Conservation (phyloP, 2,329 filamentous ascomycete species). For the Blastomyces silverae region DNA sequence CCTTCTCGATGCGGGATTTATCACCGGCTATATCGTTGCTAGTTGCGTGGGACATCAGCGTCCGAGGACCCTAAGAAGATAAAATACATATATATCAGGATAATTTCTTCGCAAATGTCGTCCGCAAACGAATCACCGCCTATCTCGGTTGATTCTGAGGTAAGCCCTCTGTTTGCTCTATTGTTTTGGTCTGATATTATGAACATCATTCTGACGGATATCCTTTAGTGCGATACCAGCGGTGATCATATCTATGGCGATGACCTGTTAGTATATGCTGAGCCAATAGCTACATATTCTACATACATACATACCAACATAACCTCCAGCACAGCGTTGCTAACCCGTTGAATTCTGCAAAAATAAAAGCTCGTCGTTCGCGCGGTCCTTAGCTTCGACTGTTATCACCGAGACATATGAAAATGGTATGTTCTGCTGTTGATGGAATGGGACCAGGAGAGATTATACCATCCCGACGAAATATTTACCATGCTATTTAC, state of each 20-base stretch:
- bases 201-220: not conserved
- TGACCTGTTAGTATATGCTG: constrained; percentile 5
- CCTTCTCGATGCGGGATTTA: constrained; percentile 7
- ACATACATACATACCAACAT: not conserved
- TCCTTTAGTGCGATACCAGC: constrained; percentile 7
- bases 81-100: not conserved
- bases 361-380: constrained; percentile 6
- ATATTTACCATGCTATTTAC: not conserved
- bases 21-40: not conserved
- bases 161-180: not conserved
- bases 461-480: not conserved
- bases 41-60: not conserved
- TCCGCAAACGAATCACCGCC: not conserved
- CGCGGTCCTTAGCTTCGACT: constrained; percentile 5
- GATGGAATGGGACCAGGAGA: too few species aligned
- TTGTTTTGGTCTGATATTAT: not conserved
- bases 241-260: not conserved
- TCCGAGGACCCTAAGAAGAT: not conserved
- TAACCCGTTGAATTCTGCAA: not conserved
- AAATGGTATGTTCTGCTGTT: constrained; percentile 7
- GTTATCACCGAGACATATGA: constrained; percentile 6
- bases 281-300: not conserved
- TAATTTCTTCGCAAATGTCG: constrained; percentile 4
- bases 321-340: not conserved
- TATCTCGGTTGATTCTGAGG: constrained; percentile 12